Evolutionary conservation across 2,329 filamentous ascomycete species (phyloP).

Genomic region (Diaporthe sp.): DNA sequence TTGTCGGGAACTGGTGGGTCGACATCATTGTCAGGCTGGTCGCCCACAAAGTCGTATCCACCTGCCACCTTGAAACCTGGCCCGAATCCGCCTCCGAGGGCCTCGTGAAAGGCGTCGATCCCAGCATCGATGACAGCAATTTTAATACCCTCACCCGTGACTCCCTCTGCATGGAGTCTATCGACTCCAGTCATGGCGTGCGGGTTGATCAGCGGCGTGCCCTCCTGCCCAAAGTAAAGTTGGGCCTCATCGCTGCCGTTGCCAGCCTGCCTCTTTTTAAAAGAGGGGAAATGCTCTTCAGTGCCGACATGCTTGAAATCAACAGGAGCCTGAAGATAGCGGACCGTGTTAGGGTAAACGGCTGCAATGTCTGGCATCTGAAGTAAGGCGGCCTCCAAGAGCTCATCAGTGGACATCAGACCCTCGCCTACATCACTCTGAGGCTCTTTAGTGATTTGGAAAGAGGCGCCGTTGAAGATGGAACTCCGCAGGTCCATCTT

Average conservation of each 20-base stretch:
- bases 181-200: conserved; percentile 12
- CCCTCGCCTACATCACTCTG: not conserved
- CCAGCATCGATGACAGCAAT: not conserved
- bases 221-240: conserved; percentile 11
- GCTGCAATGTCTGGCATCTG: conserved; percentile 27
- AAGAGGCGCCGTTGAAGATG: conserved; percentile 25
- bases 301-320: not conserved
- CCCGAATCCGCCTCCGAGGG: not conserved
- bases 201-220: not conserved
- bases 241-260: conserved; percentile 9
- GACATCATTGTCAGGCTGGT: conserved; percentile 15
- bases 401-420: conserved; percentile 1
- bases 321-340: conserved; percentile 9
- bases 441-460: not conserved
- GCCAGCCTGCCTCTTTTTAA: not conserved
- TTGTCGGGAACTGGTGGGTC: conserved; percentile 7
- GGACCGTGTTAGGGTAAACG: conserved; percentile 23
- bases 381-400: conserved; percentile 12
- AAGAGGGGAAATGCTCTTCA: not conserved
- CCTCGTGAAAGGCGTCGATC: not conserved
- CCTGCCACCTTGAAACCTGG: conserved; percentile 17
- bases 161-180: not conserved
- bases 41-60: conserved; percentile 18
- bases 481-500: conserved; percentile 25
- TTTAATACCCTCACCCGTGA: conserved; percentile 3